Conservation (phyloP, 495 filamentous ascomycete genomes). For the Jackrogersella minutella region DNA sequence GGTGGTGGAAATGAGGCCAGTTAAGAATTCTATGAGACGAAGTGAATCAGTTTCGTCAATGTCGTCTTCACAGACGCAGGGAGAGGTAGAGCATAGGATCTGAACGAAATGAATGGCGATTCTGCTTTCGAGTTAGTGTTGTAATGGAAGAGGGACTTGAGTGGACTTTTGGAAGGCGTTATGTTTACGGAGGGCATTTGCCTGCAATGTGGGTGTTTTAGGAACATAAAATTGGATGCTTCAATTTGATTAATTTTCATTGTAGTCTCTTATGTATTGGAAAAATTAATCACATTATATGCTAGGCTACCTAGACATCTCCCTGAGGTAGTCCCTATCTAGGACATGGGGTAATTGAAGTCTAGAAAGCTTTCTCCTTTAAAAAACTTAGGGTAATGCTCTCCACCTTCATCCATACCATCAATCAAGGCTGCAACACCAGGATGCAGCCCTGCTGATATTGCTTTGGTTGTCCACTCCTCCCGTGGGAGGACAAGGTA, state of each 20-base stretch:
- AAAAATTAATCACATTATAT: too few relatives aligned
- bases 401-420: neutral
- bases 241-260: too few relatives aligned
- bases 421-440: neutral
- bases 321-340: too few relatives aligned
- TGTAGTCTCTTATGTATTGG: too few relatives aligned
- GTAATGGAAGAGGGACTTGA: neutral
- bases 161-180: too few relatives aligned
- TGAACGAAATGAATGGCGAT: neutral
- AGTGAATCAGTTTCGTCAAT: neutral
- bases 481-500: neutral
- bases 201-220: too few relatives aligned
- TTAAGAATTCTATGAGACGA: neutral
- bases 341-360: too few relatives aligned
- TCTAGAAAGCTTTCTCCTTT: too few relatives aligned
- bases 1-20: constrained; percentile 15
- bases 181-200: too few relatives aligned
- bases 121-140: neutral
- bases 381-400: neutral
- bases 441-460: neutral
- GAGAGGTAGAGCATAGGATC: neutral
- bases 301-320: too few relatives aligned
- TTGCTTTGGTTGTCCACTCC: neutral
- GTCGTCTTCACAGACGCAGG: constrained; percentile 4
- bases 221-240: too few relatives aligned